A percentile compares a stretch with the other conserved stretches of the same genome.
Conservation (phyloP, 176 grass and related monocot genomes). For the Carex scoparia region DNA sequence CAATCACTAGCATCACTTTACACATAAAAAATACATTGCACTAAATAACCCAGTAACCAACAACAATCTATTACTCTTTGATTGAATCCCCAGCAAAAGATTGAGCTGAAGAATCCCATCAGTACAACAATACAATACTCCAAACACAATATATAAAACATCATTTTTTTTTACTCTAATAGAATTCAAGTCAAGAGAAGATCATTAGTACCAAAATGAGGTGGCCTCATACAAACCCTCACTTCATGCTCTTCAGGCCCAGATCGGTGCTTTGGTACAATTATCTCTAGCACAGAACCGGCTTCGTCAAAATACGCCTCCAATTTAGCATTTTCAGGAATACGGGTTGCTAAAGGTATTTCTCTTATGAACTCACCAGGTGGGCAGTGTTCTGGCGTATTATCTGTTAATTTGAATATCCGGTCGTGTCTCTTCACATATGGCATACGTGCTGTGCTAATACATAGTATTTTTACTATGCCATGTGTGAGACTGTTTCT, state of each 20-base stretch:
- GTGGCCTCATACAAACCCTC: slow-evolving; percentile 79
- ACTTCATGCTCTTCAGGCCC: slow-evolving; percentile 96
- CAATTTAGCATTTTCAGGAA: slow-evolving; percentile 85
- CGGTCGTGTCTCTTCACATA: slow-evolving; percentile 61
- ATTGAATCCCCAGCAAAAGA: slow-evolving; percentile 9
- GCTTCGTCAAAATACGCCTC: slow-evolving; percentile 91
- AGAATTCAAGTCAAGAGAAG: slow-evolving; percentile 59
- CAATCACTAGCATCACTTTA: neutral
- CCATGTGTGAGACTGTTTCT: slow-evolving; percentile 75
- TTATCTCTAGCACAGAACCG: slow-evolving; percentile 78
- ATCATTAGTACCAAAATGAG: slow-evolving; percentile 66
- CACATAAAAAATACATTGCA: neutral
- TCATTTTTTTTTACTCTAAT: neutral
- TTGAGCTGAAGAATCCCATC: slow-evolving; percentile 25
- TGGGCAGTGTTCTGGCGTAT: slow-evolving; percentile 73
- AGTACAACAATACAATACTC: neutral
- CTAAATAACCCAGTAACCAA: neutral
- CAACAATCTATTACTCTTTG: neutral
- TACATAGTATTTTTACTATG: slow-evolving; percentile 84
- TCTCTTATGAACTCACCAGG: slow-evolving; percentile 87
- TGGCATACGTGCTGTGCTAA: slow-evolving; percentile 57
- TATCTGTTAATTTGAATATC: slow-evolving; percentile 62
- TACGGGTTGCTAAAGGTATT: slow-evolving; percentile 73
- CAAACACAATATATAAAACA: neutral
- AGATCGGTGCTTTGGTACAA: slow-evolving; percentile 70